phyloP scores from a whole-genome alignment of 2,329 filamentous ascomycete species.

The Nemania diffusa region DNA sequence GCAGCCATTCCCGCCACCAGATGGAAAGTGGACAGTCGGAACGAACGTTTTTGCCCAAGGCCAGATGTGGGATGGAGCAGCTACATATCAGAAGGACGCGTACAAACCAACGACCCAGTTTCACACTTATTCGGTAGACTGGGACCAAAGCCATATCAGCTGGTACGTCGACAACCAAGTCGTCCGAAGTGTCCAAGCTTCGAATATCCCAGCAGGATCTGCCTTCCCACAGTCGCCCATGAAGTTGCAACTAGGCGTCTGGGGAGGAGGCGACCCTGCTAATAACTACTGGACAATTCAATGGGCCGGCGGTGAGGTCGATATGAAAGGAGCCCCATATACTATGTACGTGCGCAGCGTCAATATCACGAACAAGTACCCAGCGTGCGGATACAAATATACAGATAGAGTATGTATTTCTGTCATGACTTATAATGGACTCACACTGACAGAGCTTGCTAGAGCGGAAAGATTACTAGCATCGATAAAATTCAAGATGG shows the following conservation, averaged over 20 bases:
- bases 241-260: slow-evolving; percentile 49
- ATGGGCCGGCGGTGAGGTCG: slow-evolving; percentile 49
- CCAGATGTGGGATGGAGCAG: slow-evolving; percentile 49
- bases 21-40: slow-evolving; percentile 45
- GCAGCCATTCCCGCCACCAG: slow-evolving; percentile 45
- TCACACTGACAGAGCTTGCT: slow-evolving; percentile 35
- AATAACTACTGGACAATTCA: slow-evolving; percentile 47
- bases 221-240: slow-evolving; percentile 48
- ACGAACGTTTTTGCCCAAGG: slow-evolving; percentile 45
- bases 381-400: slow-evolving; percentile 47
- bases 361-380: slow-evolving; percentile 50
- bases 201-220: slow-evolving; percentile 42
- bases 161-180: slow-evolving; percentile 48
- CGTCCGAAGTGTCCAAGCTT: slow-evolving; percentile 42
- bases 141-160: slow-evolving; percentile 45
- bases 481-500: slow-evolving; percentile 44
- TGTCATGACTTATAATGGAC: background rate
- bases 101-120: slow-evolving; percentile 46
- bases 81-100: slow-evolving; percentile 44
- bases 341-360: slow-evolving; percentile 49
- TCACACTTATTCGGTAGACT: slow-evolving; percentile 50
- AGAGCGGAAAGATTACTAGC: slow-evolving; percentile 43
- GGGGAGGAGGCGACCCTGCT: slow-evolving; percentile 47
- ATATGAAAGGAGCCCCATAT: slow-evolving; percentile 44
- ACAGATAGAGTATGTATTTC: slow-evolving; percentile 43